Evolutionary conservation across 2,329 filamentous ascomycete genomes (phyloP).

Genomic region (Paecilomyces dactylethromorphus): DNA sequence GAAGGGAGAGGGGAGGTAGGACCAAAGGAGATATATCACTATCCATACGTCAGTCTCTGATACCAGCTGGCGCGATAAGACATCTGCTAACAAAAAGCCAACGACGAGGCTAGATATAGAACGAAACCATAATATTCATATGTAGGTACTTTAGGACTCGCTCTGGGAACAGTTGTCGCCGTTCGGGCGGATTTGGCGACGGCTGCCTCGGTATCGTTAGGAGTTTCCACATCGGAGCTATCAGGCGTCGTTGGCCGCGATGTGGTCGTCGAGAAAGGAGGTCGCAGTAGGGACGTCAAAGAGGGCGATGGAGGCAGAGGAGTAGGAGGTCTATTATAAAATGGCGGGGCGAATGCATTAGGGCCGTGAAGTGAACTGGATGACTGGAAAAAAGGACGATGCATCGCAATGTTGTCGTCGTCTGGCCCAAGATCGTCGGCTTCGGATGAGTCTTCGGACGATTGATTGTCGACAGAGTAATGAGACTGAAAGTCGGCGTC

Average conservation of each 20-base stretch:
- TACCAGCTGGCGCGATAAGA: conserved; percentile 3
- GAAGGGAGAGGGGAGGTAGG: conserved; percentile 85
- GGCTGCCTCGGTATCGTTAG: conserved; percentile 53
- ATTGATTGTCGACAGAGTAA: conserved; percentile 35
- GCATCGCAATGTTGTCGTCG: conserved; percentile 22
- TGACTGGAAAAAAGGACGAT: conserved; percentile 34
- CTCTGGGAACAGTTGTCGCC: conserved; percentile 66
- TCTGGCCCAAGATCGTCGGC: conserved; percentile 23
- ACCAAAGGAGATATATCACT: conserved; percentile 68
- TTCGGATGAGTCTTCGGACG: conserved; percentile 27
- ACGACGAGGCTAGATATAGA: conserved; percentile 80
- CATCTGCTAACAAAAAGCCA: conserved; percentile 62
- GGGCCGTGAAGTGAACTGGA: conserved; percentile 34
- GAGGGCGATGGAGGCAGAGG: conserved; percentile 89
- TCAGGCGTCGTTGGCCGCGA: conserved; percentile 92
- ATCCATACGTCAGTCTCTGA: neutral
- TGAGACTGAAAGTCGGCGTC: conserved; percentile 42
- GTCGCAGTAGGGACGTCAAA: conserved; percentile 80
- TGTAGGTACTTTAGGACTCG: conserved; percentile 89
- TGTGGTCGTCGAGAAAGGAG: conserved; percentile 57
- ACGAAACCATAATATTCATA: conserved; percentile 99
- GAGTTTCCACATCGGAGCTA: conserved; percentile 74
- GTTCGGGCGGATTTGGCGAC: conserved; percentile 55
- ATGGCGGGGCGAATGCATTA: conserved; percentile 66
- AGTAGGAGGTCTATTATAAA: conserved; percentile 95